Conservation (phyloP, 2,329 filamentous ascomycete species). For the Xylaria sp. region DNA sequence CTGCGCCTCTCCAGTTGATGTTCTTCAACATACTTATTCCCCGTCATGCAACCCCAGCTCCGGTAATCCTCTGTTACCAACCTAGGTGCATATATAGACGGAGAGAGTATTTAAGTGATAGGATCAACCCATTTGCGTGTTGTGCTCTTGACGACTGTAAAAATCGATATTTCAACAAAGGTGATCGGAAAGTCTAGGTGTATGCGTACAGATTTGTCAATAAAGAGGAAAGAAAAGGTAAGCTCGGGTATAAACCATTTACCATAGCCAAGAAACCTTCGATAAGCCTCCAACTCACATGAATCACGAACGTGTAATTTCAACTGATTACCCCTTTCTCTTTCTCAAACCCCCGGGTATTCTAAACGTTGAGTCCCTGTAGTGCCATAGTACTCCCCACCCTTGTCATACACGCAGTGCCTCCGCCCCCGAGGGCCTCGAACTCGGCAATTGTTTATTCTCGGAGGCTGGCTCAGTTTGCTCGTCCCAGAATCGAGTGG, state of each 20-base stretch:
- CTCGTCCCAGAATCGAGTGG: slow-evolving; percentile 54
- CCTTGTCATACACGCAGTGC: background rate
- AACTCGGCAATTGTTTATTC: background rate
- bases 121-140: background rate
- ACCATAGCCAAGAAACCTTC: background rate
- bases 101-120: background rate
- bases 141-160: background rate
- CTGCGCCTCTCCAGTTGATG: too few relatives aligned
- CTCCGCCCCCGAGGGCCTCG: background rate
- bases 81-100: too few relatives aligned
- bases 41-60: too few relatives aligned
- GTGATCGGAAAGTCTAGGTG: background rate
- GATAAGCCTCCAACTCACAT: background rate
- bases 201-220: background rate
- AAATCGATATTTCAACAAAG: too few relatives aligned
- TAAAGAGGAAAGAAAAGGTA: background rate
- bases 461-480: background rate
- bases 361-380: background rate
- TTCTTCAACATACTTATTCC: too few relatives aligned
- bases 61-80: too few relatives aligned
- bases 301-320: background rate
- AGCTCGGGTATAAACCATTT: slow-evolving; percentile 5
- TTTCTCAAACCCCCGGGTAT: background rate
- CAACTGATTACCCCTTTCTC: background rate
- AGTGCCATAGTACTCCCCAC: background rate